A percentile compares a stretch with the other conserved stretches of the same genome.
These are phyloP conservation scores for Geosmithia morbida DNA, from an alignment of 2,329 filamentous ascomycete species.

Conservation along the genomic window DNA sequence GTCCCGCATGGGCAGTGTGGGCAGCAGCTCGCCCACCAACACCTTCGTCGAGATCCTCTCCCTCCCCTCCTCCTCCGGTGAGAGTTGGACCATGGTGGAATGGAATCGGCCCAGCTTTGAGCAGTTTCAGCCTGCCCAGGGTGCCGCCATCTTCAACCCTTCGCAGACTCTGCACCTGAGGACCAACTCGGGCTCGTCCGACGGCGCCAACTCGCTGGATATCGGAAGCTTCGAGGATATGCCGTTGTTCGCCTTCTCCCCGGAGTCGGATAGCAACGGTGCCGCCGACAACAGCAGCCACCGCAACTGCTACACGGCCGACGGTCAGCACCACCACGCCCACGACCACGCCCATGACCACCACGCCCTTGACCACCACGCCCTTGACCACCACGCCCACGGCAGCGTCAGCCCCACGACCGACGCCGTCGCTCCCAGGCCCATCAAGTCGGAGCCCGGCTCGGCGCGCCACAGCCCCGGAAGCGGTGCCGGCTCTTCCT, in stretches of 20 bases:
- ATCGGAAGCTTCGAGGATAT: conserved; percentile 75
- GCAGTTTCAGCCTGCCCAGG: conserved; percentile 38
- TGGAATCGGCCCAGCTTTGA: conserved; percentile 53
- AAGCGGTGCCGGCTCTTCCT: conserved; percentile 44
- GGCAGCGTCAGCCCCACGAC: background rate
- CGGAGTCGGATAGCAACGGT: conserved; percentile 56
- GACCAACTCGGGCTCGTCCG: conserved; percentile 74
- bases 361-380: conserved; percentile 41
- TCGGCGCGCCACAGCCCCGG: conserved; percentile 45
- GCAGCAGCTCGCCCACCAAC: conserved; percentile 29
- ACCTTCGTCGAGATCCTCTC: conserved; percentile 76
- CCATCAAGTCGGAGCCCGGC: conserved; percentile 26
- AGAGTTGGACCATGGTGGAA: conserved; percentile 76
- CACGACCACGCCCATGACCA: conserved; percentile 9
- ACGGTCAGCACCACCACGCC: conserved; percentile 29
- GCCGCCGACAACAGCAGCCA: conserved; percentile 41
- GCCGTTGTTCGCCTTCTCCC: conserved; percentile 60
- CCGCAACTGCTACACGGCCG: conserved; percentile 47
- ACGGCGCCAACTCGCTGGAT: conserved; percentile 51
- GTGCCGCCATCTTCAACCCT: conserved; percentile 74
- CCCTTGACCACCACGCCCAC: conserved; percentile 46
- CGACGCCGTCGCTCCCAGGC: conserved; percentile 34
- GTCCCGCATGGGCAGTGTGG: conserved; percentile 23
- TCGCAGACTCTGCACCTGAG: conserved; percentile 80
- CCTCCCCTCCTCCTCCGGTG: conserved; percentile 65